Percentiles rank a stretch among this genome's conserved stretches.
These are phyloP conservation scores for Pseudocercospora fuligena DNA, from an alignment of 2,329 filamentous ascomycete species.

Conservation along the genomic window DNA sequence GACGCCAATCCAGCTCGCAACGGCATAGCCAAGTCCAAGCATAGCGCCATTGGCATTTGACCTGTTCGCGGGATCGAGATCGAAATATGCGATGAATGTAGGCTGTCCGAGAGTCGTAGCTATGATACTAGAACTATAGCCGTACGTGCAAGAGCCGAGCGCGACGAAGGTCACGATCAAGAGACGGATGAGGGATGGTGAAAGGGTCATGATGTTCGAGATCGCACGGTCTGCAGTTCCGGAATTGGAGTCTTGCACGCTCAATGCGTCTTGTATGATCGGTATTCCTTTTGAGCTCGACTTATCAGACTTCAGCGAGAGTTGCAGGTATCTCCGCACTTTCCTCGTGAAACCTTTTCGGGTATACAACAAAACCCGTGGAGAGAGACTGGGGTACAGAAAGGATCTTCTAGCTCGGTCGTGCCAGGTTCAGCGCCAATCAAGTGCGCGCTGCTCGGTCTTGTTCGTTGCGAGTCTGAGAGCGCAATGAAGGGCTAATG, in stretches of 20 bases:
- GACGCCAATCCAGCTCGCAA: slow-evolving; percentile 6
- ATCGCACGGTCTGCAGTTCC: too few relatives aligned
- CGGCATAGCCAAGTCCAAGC: not conserved
- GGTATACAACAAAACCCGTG: not conserved
- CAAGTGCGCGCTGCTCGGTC: too few relatives aligned
- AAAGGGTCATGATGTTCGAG: not conserved
- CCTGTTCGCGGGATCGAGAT: slow-evolving; percentile 38
- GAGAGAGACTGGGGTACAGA: not conserved
- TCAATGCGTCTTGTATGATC: not conserved
- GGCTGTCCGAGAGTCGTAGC: slow-evolving; percentile 11
- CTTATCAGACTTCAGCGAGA: too few relatives aligned
- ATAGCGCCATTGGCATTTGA: not conserved
- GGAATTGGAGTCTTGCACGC: too few relatives aligned
- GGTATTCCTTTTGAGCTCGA: not conserved
- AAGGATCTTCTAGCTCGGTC: too few relatives aligned
- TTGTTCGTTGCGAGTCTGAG: too few relatives aligned
- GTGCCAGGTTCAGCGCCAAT: too few relatives aligned
- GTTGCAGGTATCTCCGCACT: not conserved
- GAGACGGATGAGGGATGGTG: not conserved
- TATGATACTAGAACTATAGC: slow-evolving; percentile 10
- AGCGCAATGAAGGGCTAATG: too few relatives aligned
- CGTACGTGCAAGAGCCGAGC: slow-evolving; percentile 3
- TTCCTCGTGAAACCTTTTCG: not conserved
- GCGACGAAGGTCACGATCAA: not conserved
- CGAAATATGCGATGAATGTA: slow-evolving; percentile 27